Evolutionary conservation across 352 stramenopile species (phyloP), one percentile per base, ranked within the genome.

Genomic region (Phytophthora lateralis): DNA sequence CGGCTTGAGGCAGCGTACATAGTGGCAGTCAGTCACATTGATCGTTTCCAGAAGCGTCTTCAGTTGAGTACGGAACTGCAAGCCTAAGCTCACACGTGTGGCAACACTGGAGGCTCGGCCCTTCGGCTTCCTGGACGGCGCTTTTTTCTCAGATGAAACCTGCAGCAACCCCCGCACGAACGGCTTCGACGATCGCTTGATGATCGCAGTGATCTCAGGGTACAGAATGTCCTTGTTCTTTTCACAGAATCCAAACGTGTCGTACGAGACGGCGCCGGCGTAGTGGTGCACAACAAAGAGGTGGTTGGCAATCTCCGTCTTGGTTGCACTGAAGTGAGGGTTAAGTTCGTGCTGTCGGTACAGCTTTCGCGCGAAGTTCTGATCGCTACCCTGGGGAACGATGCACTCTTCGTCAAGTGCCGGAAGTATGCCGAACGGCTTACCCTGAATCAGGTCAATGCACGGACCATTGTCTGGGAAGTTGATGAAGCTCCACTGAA

Each of bases 1-100:
- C 0, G 98, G 97, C 77, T 99, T 99, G 38, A 99, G 88, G 74
- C 97, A 99, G n/a, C 97, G 88, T 21, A 99, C 95, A 73, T 99
- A 99, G 66, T 99, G 96, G 26, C 96, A 98, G 57, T 92, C 85
- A 0, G 96, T 99, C 12, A 85, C 80, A 60, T 97, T 90, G 34
- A 99, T 89, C 18, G 97, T 98, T 30, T 93, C 85, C 12, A 99
- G 88, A 42, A 99, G 75, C 9, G 86, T 75, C 51, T 88, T 85
- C 0, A 99, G 76, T 71, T 99, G 96, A 21, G 61, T 88, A 17
- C 86, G 89, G 70, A 99, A 99, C 67, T 99, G 86, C 2, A 75
- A 79, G n/a, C 82, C 84, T 24, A 95, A 55, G 65, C 82, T 93
- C 48, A 87, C 70, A 14, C 76, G 80, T n/a, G 72, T 64, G 17